Base-by-base conservation (phyloP, 106 monocot genomes). In the Iris macrosiphon region DNA sequence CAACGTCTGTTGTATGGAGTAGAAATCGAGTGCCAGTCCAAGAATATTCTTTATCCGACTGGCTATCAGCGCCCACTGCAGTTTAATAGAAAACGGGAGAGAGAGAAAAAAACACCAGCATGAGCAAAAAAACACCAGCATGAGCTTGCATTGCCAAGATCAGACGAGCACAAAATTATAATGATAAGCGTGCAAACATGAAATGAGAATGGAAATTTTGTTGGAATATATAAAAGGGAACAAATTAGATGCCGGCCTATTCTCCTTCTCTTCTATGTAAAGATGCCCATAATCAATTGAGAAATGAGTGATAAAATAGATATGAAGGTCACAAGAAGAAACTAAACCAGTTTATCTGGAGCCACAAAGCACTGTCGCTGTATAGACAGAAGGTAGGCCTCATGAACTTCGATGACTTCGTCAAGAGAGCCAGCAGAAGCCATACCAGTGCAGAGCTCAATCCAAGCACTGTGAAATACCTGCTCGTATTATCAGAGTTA, bases 351-450 rank as follows among this genome's bases (percentile, higher is more conserved):
- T 43, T 96, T 89, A 80, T 96, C 95, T 26, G 95, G 78, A 60
- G 85, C 74, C 12, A 96, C 82, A 64, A 96, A 96, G 57, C 89
- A 96, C 28, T 89, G 89, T n/a, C 89, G 85, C 62, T 96, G 89
- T 70, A 96, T 74, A 32, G 82, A 96, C 49, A 73, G 55, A 40
- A 96, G 85, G 56, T 96, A 96, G 19, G 79, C 69, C 33, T 89
- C 95, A 52, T 96, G 95, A 56, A 80, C 89, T 70, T 86, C 82
- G 16, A 96, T 96, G 6, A 96, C 85, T 70, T 86, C 89, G 73
- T 96, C 95, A 60, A 96, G 85, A 16, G 95, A 82, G 40, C 74
- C 38, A 18, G 89, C 89, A 67, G 70, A 66, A 46, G 73, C 85
- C 95, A 89, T 85, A 35, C 74, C 82, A 50, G 59, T 67, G 59